Base-by-base conservation (phyloP, 2,329 filamentous ascomycete genomes). In the Dothistroma septosporum region DNA sequence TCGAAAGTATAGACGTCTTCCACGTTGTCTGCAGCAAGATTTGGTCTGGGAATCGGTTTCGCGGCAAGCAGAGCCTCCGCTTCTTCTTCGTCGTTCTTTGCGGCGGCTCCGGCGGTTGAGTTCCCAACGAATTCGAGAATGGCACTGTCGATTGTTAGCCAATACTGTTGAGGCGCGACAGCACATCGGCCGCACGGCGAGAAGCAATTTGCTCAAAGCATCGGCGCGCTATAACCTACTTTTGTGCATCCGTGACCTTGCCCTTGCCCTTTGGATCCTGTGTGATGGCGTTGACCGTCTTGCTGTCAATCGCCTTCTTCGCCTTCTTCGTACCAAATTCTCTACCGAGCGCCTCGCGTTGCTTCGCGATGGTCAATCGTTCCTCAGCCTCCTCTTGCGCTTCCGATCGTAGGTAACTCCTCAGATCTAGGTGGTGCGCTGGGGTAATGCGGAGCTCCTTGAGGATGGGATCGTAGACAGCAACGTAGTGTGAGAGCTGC, bases 261-360 rank as follows among this genome's bases (percentile, higher is more conserved):
- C 76, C 76, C 28, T 80, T 76, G 57, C 72, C 75, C 37, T 77
- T 76, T n/a, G 79, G 74, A 58, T 76, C 69, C 74, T 73, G 68
- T 37, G 70, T 77, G 67, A 93, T 91, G 19, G 88, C 88, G 70
- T 92, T 92, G 68, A 89, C 82, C 2, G 86, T 85, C 64, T 84
- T 81, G 59, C 87, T 83, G 31, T 82, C 80, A 67, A 94, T 85
- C 0, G 85, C 88, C 77, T 92, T 93, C 80, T 87, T 89, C 22
- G 90, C 88, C 76, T 92, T 93, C 79, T 90, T 92, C 28, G 90
- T 93, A 73, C 91, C 91, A 70, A 95, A 95, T 33, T 88, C 86
- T 68, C 89, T 83, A 46, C 89, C 89, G 12, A 95, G 85, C 1
- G 87, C 84, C 68, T 86, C 87, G 67, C 84, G 85, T 71, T 84